Base-by-base conservation (phyloP, 2,329 filamentous ascomycete genomes). In the Colletotrichum spaethianum region DNA sequence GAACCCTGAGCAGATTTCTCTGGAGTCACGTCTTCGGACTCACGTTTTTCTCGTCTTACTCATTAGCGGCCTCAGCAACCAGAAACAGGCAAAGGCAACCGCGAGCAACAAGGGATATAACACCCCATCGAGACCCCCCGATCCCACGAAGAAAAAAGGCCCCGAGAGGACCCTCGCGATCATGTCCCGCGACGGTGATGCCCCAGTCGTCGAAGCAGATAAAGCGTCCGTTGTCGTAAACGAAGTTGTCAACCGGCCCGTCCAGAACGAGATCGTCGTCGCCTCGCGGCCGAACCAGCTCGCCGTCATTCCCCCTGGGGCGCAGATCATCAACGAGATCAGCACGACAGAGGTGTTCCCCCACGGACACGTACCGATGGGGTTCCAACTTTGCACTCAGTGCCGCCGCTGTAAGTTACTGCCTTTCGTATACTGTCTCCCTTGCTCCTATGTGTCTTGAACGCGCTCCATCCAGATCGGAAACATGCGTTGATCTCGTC, bases 341-440 rank as follows among this genome's bases (percentile, higher is more conserved):
- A 44, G 26, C 26, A 60, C 38, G 38, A 60, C 38, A 40, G 31
- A 63, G 9, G 61, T 28, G 11, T 53, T 31, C 23, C 33, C 38
- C 16, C 31, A n/a, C 14, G 60, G 46, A 23, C 46, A n/a, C 11
- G 61, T 26, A 18, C 46, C 61, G 60, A 52, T 52, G 48, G 48
- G 61, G 6, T 55, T 31, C 33, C 61, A 63, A 12, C 61, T 63
- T 36, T 63, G 61, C 12, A n/a, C 48, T 38, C 36, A 44, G 12
- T 63, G 61, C 16, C 48, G 61, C 46, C 61, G 61, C 20, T 53
- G 61, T 63, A 7, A 63, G 61, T 63, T 5, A 9, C 46, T 9
- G 2, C 28, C n/a, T 50, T 56, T 16, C 33, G 8, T 56, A 2
- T n/a, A 20, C 26, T 38, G 9, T 14, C 20, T 7, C 6, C 3